These are phyloP conservation scores for Candida berthetii DNA, from an alignment of 805 yeast genomes.

Conservation along the genomic window DNA sequence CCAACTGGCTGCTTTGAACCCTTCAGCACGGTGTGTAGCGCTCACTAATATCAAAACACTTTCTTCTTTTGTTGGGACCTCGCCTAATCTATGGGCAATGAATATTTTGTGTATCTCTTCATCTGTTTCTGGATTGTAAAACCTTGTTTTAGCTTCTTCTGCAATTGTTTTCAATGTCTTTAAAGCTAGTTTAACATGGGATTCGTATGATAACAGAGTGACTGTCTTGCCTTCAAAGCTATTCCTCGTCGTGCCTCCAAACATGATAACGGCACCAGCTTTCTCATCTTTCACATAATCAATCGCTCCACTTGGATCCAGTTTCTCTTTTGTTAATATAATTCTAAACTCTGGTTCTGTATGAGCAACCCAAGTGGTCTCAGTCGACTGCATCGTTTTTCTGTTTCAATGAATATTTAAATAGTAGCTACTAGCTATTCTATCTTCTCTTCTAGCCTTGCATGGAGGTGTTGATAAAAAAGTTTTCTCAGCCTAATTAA, in stretches of 20 bases:
- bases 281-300: conserved; percentile 33
- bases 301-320: conserved; percentile 17
- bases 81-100: conserved; percentile 39
- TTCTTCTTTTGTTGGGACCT: conserved; percentile 40
- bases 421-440: no score
- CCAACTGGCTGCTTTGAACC: conserved; percentile 40
- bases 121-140: conserved; percentile 13
- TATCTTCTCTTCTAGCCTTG: no score
- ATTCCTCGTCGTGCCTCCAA: conserved; percentile 46
- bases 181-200: conserved; percentile 35
- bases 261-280: conserved; percentile 44
- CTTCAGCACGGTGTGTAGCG: conserved; percentile 39
- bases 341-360: conserved; percentile 10
- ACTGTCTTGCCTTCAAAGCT: conserved; percentile 35
- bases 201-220: conserved; percentile 35
- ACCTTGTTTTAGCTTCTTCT: conserved; percentile 21
- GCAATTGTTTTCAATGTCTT: conserved; percentile 30
- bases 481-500: no score
- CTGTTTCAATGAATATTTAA: no score
- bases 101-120: conserved; percentile 28
- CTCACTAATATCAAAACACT: conserved; percentile 39
- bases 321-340: conserved; percentile 16
- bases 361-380: not conserved
- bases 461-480: no score
- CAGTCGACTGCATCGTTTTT: no score